Evolutionary conservation across 2,329 filamentous ascomycete genomes (phyloP).

Genomic region (Colletotrichum scovillei): DNA sequence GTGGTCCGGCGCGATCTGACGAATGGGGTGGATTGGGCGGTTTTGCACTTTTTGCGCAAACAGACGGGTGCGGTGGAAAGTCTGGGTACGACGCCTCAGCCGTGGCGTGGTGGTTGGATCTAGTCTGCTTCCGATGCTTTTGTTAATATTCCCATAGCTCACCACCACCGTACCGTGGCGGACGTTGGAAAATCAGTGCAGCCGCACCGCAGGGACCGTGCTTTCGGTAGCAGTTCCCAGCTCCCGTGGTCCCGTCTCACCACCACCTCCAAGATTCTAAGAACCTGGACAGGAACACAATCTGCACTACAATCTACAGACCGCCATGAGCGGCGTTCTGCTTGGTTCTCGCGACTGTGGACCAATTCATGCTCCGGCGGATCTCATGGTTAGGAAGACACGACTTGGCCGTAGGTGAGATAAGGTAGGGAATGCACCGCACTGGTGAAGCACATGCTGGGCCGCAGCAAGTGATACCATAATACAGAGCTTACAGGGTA

Average conservation of each 20-base stretch:
- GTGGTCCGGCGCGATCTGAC: too few species aligned
- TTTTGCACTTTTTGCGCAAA: too few species aligned
- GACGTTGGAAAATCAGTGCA: conserved; percentile 19
- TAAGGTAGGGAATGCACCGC: neutral
- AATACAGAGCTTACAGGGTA: neutral
- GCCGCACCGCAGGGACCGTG: conserved; percentile 6
- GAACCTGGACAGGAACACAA: too few species aligned
- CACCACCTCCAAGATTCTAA: neutral
- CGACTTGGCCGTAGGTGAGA: neutral
- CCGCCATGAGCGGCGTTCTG: neutral
- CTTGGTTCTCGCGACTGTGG: neutral
- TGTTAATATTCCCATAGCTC: too few species aligned
- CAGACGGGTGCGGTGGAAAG: too few species aligned
- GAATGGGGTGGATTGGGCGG: too few species aligned
- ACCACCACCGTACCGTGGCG: neutral
- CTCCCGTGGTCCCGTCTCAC: neutral
- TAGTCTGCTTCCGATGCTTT: neutral
- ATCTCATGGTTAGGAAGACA: neutral
- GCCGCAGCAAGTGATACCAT: neutral
- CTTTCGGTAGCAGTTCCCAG: neutral
- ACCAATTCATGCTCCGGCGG: neutral
- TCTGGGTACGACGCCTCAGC: too few species aligned
- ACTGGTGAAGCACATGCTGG: neutral
- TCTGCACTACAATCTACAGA: neutral
- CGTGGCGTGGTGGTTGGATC: neutral